These are phyloP conservation scores for Phlegmacium glaucopus DNA, from an alignment of 768 basidiomycete genomes.

Conservation along the genomic window DNA sequence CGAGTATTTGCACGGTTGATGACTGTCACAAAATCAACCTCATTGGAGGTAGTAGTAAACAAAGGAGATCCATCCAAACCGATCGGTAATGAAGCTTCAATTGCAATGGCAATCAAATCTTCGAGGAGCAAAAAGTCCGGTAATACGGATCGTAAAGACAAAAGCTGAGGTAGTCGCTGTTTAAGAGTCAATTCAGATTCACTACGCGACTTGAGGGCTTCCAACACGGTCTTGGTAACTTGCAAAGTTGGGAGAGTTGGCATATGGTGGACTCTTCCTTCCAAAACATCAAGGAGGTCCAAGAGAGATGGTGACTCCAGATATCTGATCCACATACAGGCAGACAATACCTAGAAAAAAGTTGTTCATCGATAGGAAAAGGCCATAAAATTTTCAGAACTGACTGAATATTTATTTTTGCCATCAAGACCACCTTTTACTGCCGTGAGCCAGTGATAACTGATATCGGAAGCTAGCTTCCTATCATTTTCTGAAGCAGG, in stretches of 20 bases:
- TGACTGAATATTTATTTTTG: slow-evolving; percentile 6
- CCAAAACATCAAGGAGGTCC: slow-evolving; percentile 39
- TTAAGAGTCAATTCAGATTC: slow-evolving; percentile 25
- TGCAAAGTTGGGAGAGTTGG: slow-evolving; percentile 8
- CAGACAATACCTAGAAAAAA: slow-evolving; percentile 19
- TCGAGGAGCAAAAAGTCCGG: slow-evolving; percentile 39
- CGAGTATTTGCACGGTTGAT: slow-evolving; percentile 23
- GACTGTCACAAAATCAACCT: slow-evolving; percentile 16
- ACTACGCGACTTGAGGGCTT: slow-evolving; percentile 22
- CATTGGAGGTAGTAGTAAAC: slow-evolving; percentile 4
- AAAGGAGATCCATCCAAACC: slow-evolving; percentile 27
- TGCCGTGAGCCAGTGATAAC: slow-evolving; percentile 40
- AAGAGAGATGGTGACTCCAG: slow-evolving; percentile 41
- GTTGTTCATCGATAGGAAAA: neutral
- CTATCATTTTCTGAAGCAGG: slow-evolving; percentile 33
- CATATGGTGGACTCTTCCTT: slow-evolving; percentile 6
- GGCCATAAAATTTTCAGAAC: neutral
- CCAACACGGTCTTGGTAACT: slow-evolving; percentile 36
- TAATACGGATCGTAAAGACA: slow-evolving; percentile 32
- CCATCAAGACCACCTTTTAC: slow-evolving; percentile 10
- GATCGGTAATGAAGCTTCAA: slow-evolving; percentile 38
- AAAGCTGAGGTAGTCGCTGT: slow-evolving; percentile 32
- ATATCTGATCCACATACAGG: slow-evolving; percentile 55
- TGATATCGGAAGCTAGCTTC: slow-evolving; percentile 35
- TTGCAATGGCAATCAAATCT: slow-evolving; percentile 40